Evolutionary conservation across 164 flowering plant genomes (phyloP), one percentile per base, ranked within the genome.

Genomic region (Hamamelis virginiana): DNA sequence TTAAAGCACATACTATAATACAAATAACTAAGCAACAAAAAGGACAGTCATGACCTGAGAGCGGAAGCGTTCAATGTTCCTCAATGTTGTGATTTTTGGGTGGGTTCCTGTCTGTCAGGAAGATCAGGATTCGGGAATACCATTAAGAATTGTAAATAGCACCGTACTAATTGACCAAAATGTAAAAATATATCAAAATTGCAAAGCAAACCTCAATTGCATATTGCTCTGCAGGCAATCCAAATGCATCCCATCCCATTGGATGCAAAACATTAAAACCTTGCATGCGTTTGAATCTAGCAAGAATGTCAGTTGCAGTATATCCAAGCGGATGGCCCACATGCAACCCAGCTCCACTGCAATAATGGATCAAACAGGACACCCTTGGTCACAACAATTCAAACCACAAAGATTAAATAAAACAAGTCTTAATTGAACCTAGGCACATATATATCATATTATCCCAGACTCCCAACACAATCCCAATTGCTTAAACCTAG

Each of bases 161-260:
- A 41, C 57, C 18, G 14, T 43, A 64, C 25, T 0, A 62, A 26
- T 13, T 23, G 59, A 55, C 22, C 57, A 65, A 41, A 45, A 47
- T n/a, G 45, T 21, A 26, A 61, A 33, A 3, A 52, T 3, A 48
- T 3, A 48, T 8, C 15, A 43, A n/a, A 65, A 62, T 9, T 15
- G 21, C 16, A 67, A 74, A 70, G 28, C 67, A 73, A 48, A 92
- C 98, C 90, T 92, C 86, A 48, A 95, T 95, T 27, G 98, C 98
- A 80, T 92, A 92, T 62, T 95, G 97, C 76, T 95, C 98, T 4
- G 97, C 97, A 21, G 98, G 98, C 78, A 95, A 80, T 63, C 98
- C 98, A 87, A 95, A 95, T 62, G 98, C 97, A 87, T 94, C 98
- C 98, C 98, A 94, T 59, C 98, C 98, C 98, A 94, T 92, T 8